Conservation (phyloP, 495 filamentous ascomycete genomes). For the Cercophora scortea region DNA sequence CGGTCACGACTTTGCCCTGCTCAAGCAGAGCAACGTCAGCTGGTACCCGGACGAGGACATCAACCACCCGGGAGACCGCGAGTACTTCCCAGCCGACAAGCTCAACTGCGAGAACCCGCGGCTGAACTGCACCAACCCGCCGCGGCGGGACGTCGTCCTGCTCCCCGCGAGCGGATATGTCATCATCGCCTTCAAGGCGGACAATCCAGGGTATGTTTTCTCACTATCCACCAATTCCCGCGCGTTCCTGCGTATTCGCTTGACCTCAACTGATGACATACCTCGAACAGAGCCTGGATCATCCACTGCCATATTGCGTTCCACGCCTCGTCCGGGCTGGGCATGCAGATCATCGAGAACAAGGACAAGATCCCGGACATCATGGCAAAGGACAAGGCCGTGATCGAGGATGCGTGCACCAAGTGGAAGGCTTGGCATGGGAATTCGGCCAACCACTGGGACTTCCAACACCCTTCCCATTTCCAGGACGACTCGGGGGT, state of each 20-base stretch:
- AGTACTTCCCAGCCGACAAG: neutral
- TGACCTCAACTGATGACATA: neutral
- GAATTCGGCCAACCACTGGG: constrained; percentile 4
- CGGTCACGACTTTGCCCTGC: constrained; percentile 50
- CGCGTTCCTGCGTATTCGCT: neutral
- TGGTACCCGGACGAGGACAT: constrained; percentile 3
- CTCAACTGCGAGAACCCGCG: neutral
- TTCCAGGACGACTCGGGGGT: constrained; percentile 25
- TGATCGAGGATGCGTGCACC: constrained; percentile 20
- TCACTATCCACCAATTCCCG: neutral
- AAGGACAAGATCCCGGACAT: constrained; percentile 20
- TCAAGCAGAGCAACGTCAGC: constrained; percentile 20
- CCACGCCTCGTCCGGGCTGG: constrained; percentile 36
- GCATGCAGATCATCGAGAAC: constrained; percentile 35
- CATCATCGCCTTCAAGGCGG: constrained; percentile 31
- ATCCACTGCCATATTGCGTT: constrained; percentile 37
- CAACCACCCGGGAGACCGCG: neutral
- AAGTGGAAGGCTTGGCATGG: constrained; percentile 24
- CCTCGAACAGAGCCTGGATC: constrained; percentile 23
- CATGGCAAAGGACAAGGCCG: constrained; percentile 6
- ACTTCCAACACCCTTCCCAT: constrained; percentile 7
- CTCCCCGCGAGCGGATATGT: constrained; percentile 23
- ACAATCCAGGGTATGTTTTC: constrained; percentile 24
- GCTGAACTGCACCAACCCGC: constrained; percentile 21
- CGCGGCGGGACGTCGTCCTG: constrained; percentile 20